A percentile compares a stretch with the other conserved stretches of the same genome.
Evolutionary conservation across 495 filamentous ascomycete species (phyloP).

Genomic region (Trypethelium eluteriae): DNA sequence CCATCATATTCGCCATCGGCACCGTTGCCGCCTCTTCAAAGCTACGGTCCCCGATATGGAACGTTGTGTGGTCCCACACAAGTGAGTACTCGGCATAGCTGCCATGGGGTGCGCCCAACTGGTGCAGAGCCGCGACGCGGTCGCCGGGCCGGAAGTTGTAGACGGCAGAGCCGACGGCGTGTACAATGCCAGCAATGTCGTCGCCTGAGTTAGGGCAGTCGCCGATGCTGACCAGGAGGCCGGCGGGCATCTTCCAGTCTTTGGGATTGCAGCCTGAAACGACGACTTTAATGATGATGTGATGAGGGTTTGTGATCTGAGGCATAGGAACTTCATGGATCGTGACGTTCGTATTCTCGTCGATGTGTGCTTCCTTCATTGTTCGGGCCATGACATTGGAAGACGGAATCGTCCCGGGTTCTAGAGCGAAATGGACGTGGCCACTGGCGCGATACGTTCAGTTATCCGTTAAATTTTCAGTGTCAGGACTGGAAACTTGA

Average conservation of each 20-base stretch:
- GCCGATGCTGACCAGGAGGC: constrained; percentile 14
- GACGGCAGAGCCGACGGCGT: constrained; percentile 16
- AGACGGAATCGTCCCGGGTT: not conserved
- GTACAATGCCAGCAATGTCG: constrained; percentile 18
- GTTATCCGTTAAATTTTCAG: not conserved
- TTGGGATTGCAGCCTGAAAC: constrained; percentile 18
- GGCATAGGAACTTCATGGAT: constrained; percentile 12
- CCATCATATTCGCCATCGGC: constrained; percentile 18
- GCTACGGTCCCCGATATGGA: constrained; percentile 10
- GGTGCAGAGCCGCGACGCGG: constrained; percentile 20
- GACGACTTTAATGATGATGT: constrained; percentile 16
- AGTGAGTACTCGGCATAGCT: constrained; percentile 18
- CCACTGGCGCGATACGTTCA: not conserved
- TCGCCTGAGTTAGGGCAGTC: constrained; percentile 19
- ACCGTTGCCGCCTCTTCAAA: constrained; percentile 19
- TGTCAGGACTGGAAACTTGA: not conserved
- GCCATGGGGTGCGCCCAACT: constrained; percentile 17
- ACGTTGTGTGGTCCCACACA: constrained; percentile 15
- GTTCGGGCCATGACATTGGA: not conserved
- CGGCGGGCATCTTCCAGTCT: constrained; percentile 21
- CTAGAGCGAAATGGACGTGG: not conserved
- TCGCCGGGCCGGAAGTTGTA: constrained; percentile 14
- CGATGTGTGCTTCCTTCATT: constrained; percentile 16
- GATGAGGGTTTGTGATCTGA: constrained; percentile 12
- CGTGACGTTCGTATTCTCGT: constrained; percentile 12